phyloP scores from a whole-genome alignment of 2,329 filamentous ascomycete genomes.

The Annulohypoxylon truncatum region DNA sequence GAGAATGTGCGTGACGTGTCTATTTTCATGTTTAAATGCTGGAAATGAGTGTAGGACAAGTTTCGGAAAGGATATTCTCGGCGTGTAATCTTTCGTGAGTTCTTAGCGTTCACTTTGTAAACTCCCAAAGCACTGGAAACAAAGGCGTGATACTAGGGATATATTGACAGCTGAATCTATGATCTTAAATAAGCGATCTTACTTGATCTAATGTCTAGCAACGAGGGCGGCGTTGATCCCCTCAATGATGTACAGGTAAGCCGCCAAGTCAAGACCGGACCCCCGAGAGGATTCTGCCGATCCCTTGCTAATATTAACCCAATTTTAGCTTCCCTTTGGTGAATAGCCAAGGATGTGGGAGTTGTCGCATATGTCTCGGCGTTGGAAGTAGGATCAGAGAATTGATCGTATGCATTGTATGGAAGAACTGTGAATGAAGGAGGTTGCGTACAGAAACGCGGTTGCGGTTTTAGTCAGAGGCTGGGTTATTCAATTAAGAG shows the following conservation, averaged over 20 bases:
- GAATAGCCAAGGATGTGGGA: not conserved
- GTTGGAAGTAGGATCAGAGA: not conserved
- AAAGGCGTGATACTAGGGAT: not conserved
- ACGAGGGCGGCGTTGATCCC: not conserved
- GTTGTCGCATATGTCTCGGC: not conserved
- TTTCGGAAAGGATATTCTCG: not conserved
- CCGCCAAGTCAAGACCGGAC: not conserved
- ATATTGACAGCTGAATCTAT: not conserved
- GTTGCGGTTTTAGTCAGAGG: too few relatives aligned
- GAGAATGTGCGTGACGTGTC: not conserved
- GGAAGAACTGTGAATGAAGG: not conserved
- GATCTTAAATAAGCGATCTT: not conserved
- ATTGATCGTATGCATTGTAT: not conserved
- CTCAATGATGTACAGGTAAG: not conserved
- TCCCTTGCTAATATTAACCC: not conserved
- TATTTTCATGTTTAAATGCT: not conserved
- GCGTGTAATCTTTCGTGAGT: not conserved
- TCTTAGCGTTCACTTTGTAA: not conserved
- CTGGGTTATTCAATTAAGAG: too few relatives aligned
- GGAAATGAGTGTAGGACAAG: slow-evolving; percentile 2
- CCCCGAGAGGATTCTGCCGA: not conserved
- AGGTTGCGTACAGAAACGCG: too few relatives aligned
- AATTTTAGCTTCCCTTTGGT: not conserved
- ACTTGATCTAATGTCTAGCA: slow-evolving; percentile 3
- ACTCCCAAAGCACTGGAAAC: not conserved